These are phyloP conservation scores for Beauveria varroae DNA, from an alignment of 2,329 filamentous ascomycete genomes.

Conservation along the genomic window DNA sequence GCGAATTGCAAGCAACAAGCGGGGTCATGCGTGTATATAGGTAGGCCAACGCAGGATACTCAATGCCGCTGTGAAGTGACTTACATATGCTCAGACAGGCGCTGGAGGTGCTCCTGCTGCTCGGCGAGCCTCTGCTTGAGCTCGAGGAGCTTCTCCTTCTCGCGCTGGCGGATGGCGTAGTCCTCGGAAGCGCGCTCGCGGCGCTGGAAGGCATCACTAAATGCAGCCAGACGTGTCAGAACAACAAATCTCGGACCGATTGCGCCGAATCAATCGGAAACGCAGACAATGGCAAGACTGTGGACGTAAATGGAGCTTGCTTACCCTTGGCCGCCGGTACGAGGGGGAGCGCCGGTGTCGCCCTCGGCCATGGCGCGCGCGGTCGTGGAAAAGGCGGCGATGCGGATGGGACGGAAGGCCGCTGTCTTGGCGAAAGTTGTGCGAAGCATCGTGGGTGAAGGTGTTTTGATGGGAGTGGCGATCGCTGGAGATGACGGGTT, in stretches of 20 bases:
- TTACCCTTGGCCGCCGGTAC: slow-evolving; percentile 46
- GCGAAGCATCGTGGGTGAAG: slow-evolving; percentile 53
- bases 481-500: slow-evolving; percentile 10
- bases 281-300: background rate
- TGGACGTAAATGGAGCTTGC: slow-evolving; percentile 20
- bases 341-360: slow-evolving; percentile 57
- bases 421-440: slow-evolving; percentile 51
- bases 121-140: slow-evolving; percentile 67
- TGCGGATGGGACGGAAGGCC: slow-evolving; percentile 43
- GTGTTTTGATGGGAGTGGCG: slow-evolving; percentile 9
- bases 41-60: background rate
- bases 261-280: background rate
- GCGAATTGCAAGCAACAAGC: background rate
- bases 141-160: slow-evolving; percentile 79
- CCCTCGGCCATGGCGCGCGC: slow-evolving; percentile 59
- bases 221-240: background rate
- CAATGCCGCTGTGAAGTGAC: slow-evolving; percentile 20
- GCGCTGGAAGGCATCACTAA: slow-evolving; percentile 84
- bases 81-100: slow-evolving; percentile 82
- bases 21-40: background rate
- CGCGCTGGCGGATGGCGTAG: slow-evolving; percentile 75
- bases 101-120: slow-evolving; percentile 76
- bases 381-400: slow-evolving; percentile 57
- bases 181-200: slow-evolving; percentile 85
- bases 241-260: background rate